Evolutionary conservation across 83 land plant genomes (phyloP), one percentile per base, ranked within the genome.

Genomic region (Larix sibirica): DNA sequence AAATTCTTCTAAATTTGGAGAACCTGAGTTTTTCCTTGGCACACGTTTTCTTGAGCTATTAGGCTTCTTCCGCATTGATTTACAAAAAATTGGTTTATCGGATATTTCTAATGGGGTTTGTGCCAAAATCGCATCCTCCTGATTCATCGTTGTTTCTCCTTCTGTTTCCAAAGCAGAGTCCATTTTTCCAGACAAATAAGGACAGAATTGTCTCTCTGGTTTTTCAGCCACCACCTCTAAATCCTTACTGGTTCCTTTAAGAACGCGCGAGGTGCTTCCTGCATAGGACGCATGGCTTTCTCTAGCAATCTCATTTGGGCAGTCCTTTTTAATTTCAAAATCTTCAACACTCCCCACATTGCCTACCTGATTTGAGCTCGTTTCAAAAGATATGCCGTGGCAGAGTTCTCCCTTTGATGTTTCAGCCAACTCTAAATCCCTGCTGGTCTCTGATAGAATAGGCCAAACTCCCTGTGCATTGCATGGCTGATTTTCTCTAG

Each of bases 321-420:
- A 81, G 17, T 20, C 77, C 84, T 21, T 79, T 61, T 4, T 6
- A 28, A 21, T 18, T 81, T 42, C 81, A 81, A 58, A 67, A 80
- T 50, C 76, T 81, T 79, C 64, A 17, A 26, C 64, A 58, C 13
- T 58, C 64, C 62, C 64, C 54, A 50, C 1, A 10, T 50, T 50
- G 10, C 54, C 8, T 67, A 23, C 24, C 13, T 23, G 18, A 67
- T 67, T 23, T 67, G 18, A 23, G 31, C 12, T 23, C 31, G 16
- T 67, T 23, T 67, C 24, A 7, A 67, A 23, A 67, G 9, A 10
- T 23, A 67, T 67, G 4, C 24, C 58, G 12, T 36, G 79, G 21
- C n/a, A 77, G 6, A 60, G 26, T 21, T 28, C 81, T 59, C 7
- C 61, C 26, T 20, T 31, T 79, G 33, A 62, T 31, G 21, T 79